Conservation (phyloP, 2,329 filamentous ascomycete species). For the Cytospora schulzeri region DNA sequence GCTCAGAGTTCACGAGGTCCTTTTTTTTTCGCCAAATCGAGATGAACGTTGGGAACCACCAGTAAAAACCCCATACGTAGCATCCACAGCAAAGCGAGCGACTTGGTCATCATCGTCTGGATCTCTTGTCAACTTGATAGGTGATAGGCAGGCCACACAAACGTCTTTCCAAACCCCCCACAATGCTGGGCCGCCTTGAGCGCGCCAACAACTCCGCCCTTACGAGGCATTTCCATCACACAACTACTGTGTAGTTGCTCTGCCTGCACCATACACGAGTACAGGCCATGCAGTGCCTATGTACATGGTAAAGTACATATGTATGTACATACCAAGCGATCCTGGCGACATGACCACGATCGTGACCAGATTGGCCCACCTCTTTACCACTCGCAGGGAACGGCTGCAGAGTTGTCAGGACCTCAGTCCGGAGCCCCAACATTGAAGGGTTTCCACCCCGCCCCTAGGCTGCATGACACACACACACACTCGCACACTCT, state of each 20-base stretch:
- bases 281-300: no score
- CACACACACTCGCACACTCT: no score
- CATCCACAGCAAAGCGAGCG: constrained; percentile 3
- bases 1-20: neutral
- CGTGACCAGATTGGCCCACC: constrained; percentile 1
- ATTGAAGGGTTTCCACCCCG: neutral
- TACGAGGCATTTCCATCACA: neutral
- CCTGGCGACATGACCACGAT: neutral
- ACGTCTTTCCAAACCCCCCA: neutral
- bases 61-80: constrained; percentile 14
- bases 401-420: neutral
- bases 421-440: neutral
- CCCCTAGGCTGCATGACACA: constrained; percentile 11
- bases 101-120: constrained; percentile 10
- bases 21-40: constrained; percentile 3
- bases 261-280: neutral
- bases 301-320: no score
- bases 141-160: neutral
- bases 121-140: neutral
- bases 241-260: no score
- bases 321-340: no score
- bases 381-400: constrained; percentile 6
- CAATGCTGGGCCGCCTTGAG: constrained; percentile 9
- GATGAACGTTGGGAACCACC: constrained; percentile 10
- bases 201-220: constrained; percentile 5